Conservation (phyloP, 1,284 basidiomycete genomes). For the Agroathelia rolfsii region DNA sequence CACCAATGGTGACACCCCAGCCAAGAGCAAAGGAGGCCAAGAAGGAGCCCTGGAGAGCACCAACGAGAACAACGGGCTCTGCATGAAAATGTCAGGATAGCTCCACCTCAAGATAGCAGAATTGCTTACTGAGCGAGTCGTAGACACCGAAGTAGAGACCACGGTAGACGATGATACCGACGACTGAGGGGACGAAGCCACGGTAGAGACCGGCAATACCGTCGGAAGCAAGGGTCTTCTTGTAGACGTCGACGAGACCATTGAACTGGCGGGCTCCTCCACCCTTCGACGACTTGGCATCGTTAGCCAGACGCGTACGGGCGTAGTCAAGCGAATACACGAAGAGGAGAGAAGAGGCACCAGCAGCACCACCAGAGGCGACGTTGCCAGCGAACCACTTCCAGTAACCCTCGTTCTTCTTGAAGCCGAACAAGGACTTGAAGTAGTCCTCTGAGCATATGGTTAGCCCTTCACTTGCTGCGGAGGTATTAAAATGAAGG, state of each 20-base stretch:
- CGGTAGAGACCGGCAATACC: constrained; percentile 90
- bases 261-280: constrained; percentile 94
- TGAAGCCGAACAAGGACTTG: constrained; percentile 90
- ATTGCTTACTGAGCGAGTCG: constrained; percentile 75
- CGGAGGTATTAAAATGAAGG: constrained; percentile 17
- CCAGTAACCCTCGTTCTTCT: constrained; percentile 84
- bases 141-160: constrained; percentile 95
- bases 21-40: constrained; percentile 85
- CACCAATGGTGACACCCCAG: constrained; percentile 92
- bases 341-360: constrained; percentile 92
- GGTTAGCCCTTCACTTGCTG: not conserved
- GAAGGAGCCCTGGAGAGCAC: constrained; percentile 84
- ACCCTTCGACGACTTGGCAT: constrained; percentile 86
- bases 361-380: constrained; percentile 94
- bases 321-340: constrained; percentile 98
- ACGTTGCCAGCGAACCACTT: constrained; percentile 88
- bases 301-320: constrained; percentile 95
- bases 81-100: constrained; percentile 15
- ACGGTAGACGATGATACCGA: constrained; percentile 94
- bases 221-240: constrained; percentile 84
- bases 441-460: constrained; percentile 81
- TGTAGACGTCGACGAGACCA: constrained; percentile 90
- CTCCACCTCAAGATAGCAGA: constrained; percentile 7
- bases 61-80: constrained; percentile 89
- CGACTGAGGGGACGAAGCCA: constrained; percentile 91